These are phyloP conservation scores for Boletus rubroflammeus DNA, from an alignment of 768 basidiomycete genomes.

Conservation along the genomic window DNA sequence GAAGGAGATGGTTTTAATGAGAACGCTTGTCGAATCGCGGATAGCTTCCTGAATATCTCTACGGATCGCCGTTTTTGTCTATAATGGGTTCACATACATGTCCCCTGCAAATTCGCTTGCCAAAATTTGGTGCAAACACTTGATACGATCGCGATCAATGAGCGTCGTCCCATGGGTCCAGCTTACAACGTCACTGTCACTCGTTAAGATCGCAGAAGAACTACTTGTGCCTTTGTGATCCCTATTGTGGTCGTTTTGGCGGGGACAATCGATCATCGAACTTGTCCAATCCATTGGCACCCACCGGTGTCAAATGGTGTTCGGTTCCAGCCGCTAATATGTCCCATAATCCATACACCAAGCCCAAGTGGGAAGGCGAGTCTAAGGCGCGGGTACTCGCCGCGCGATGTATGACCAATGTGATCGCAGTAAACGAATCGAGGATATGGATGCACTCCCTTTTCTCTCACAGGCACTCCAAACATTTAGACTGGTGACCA, in stretches of 20 bases:
- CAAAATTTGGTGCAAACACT: neutral
- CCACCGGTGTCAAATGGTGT: too few species aligned
- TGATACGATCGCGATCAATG: neutral
- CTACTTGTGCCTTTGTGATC: neutral
- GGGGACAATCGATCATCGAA: neutral
- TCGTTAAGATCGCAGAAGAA: neutral
- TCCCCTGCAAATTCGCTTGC: neutral
- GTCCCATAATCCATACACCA: conserved; percentile 4
- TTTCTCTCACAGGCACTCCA: conserved; percentile 25
- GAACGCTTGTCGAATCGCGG: too few species aligned
- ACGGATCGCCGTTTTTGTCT: neutral
- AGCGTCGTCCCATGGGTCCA: neutral
- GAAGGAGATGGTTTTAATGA: too few species aligned
- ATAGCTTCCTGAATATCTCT: neutral
- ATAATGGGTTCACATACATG: neutral
- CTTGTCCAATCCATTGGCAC: neutral
- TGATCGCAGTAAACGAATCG: conserved; percentile 12
- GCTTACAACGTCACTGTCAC: neutral
- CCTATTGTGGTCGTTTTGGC: neutral
- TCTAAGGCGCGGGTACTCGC: conserved; percentile 13
- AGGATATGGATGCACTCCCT: conserved; percentile 26
- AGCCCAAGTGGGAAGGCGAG: conserved; percentile 15
- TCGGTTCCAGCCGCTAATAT: neutral
- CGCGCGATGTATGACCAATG: conserved; percentile 22
- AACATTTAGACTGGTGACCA: too few species aligned